Conservation (phyloP, 2,329 filamentous ascomycete genomes). For the Ophiostoma sp. region DNA sequence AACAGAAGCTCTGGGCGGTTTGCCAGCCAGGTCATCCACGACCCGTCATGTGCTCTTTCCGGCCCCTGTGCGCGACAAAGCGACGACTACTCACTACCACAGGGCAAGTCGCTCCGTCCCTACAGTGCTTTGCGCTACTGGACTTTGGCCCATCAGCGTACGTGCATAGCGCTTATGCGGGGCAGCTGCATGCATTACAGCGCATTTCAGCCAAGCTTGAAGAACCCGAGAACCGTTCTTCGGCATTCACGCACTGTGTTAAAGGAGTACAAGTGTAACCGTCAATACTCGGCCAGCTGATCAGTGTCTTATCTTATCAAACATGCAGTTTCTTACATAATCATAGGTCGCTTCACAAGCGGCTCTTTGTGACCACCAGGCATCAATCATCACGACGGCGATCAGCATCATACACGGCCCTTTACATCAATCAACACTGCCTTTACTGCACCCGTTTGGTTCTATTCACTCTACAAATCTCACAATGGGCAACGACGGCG, state of each 20-base stretch:
- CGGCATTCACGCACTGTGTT: constrained; percentile 1
- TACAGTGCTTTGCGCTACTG: constrained; percentile 10
- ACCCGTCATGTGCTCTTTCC: constrained; percentile 8
- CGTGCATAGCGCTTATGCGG: constrained; percentile 17
- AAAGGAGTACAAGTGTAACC: neutral
- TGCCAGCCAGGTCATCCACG: neutral
- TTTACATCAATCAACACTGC: neutral
- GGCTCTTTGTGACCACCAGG: neutral
- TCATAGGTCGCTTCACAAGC: neutral
- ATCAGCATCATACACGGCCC: neutral
- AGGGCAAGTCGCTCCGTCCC: neutral
- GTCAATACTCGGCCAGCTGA: neutral
- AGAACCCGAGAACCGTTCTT: neutral
- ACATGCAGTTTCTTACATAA: neutral
- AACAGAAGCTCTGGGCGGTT: constrained; percentile 8
- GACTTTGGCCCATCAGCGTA: neutral
- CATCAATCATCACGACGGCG: neutral
- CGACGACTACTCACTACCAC: neutral
- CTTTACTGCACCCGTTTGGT: neutral
- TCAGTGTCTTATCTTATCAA: neutral
- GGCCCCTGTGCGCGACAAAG: neutral
- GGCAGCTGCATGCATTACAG: constrained; percentile 16
- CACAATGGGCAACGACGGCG: constrained; percentile 92
- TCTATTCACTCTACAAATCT: neutral
- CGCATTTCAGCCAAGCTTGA: neutral